phyloP scores from a whole-genome alignment of 305 asterid genomes.

The Fraxinus baroniana region DNA sequence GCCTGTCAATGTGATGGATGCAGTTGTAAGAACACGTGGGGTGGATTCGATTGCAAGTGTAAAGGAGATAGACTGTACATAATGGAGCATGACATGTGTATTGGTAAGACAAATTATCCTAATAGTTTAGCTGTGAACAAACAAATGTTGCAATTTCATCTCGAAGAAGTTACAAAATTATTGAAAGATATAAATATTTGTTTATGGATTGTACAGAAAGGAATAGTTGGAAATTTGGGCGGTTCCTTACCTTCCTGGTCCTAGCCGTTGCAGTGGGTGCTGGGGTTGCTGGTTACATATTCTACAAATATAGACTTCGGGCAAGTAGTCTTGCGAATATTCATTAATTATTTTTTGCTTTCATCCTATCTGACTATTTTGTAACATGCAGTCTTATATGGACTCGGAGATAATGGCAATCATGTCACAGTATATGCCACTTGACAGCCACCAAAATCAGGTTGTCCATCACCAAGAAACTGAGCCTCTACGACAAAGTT shows the following conservation, averaged over 20 bases:
- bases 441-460: slow-evolving; percentile 69
- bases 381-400: slow-evolving; percentile 76
- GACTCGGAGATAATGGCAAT: slow-evolving; percentile 97
- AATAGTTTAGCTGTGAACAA: background rate
- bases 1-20: slow-evolving; percentile 83
- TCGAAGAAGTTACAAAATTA: background rate
- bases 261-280: slow-evolving; percentile 54
- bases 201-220: slow-evolving; percentile 49
- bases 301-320: slow-evolving; percentile 93
- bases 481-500: slow-evolving; percentile 48
- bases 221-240: slow-evolving; percentile 51
- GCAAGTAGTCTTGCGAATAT: slow-evolving; percentile 32
- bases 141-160: background rate
- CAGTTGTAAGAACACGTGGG: slow-evolving; percentile 77
- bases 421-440: slow-evolving; percentile 97
- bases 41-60: slow-evolving; percentile 74
- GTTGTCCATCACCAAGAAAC: slow-evolving; percentile 57
- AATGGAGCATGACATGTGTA: slow-evolving; percentile 73
- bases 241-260: slow-evolving; percentile 48
- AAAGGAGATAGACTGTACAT: slow-evolving; percentile 68
- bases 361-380: background rate
- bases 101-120: slow-evolving; percentile 42
- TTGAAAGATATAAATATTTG: background rate
- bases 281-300: slow-evolving; percentile 68
- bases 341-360: background rate